Evolutionary conservation across 2,329 filamentous ascomycete genomes (phyloP).

Genomic region (Stemphylium beticola): DNA sequence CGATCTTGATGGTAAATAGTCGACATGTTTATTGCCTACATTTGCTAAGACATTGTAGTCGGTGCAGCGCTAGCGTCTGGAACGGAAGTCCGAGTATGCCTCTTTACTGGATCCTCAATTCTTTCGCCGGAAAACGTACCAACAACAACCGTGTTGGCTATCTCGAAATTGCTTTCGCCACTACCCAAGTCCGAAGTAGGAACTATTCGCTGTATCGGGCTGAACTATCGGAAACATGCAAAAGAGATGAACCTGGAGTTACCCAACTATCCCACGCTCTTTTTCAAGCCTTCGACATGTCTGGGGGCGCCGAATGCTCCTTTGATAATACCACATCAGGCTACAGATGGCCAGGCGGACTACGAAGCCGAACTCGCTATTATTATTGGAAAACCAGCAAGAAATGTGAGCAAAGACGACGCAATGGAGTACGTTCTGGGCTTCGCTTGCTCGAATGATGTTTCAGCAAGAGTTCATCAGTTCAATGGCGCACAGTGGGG

Average conservation of each 20-base stretch:
- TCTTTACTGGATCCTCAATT: constrained; percentile 15
- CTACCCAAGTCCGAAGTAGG: constrained; percentile 46
- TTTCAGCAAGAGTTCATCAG: constrained; percentile 59
- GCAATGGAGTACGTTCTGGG: constrained; percentile 58
- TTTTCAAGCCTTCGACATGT: constrained; percentile 27
- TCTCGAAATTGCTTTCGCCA: constrained; percentile 39
- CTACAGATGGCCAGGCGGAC: constrained; percentile 20
- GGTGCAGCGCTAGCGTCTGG: constrained; percentile 19
- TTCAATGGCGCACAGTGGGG: constrained; percentile 55
- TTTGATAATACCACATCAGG: constrained; percentile 18
- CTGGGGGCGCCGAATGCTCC: constrained; percentile 16
- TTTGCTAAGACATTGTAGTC: constrained; percentile 8
- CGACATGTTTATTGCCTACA: background rate
- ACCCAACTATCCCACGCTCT: constrained; percentile 22
- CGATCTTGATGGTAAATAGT: constrained; percentile 15
- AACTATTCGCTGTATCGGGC: constrained; percentile 55
- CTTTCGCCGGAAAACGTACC: constrained; percentile 6
- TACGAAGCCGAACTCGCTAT: constrained; percentile 42
- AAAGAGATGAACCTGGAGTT: constrained; percentile 23
- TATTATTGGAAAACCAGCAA: constrained; percentile 58
- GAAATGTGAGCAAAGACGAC: constrained; percentile 51
- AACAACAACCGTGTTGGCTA: constrained; percentile 13
- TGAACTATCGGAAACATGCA: constrained; percentile 46
- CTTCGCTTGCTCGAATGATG: constrained; percentile 61
- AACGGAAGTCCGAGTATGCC: constrained; percentile 11